These are phyloP conservation scores for Neonectria coccinea DNA, from an alignment of 2,329 filamentous ascomycete genomes.

Conservation along the genomic window DNA sequence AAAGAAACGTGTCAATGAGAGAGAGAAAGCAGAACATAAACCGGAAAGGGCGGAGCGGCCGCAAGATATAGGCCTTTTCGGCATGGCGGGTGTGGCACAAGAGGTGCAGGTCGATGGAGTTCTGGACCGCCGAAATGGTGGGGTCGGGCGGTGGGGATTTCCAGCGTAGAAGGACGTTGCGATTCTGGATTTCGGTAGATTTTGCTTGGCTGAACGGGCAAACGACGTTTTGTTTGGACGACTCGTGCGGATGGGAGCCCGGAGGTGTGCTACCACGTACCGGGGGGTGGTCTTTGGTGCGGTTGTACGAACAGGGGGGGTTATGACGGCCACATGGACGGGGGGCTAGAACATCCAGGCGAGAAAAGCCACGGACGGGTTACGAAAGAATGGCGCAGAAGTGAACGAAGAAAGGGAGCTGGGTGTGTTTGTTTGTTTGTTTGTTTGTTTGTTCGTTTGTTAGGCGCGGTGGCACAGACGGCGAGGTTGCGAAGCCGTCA, in stretches of 20 bases:
- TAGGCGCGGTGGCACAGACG: conserved; percentile 8
- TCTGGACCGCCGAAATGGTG: conserved; percentile 45
- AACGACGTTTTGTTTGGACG: conserved; percentile 8
- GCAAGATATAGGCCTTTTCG: conserved; percentile 39
- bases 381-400: no score
- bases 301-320: not conserved
- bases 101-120: conserved; percentile 47
- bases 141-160: conserved; percentile 34
- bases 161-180: conserved; percentile 7
- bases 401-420: not conserved
- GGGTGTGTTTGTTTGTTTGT: not conserved
- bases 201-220: conserved; percentile 17
- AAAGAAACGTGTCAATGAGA: not conserved
- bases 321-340: conserved; percentile 2
- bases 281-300: not conserved
- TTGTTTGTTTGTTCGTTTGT: no score
- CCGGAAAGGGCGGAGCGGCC: conserved; percentile 25
- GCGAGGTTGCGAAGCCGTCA: not conserved
- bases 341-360: conserved; percentile 9
- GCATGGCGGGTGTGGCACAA: conserved; percentile 43
- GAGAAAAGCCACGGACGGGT: no score
- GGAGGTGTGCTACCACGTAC: not conserved
- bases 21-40: not conserved
- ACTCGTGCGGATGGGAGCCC: conserved; percentile 1
- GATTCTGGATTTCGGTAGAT: conserved; percentile 29